Conservation (phyloP, 2,329 filamentous ascomycete species). For the Aspergillus neotritici region DNA sequence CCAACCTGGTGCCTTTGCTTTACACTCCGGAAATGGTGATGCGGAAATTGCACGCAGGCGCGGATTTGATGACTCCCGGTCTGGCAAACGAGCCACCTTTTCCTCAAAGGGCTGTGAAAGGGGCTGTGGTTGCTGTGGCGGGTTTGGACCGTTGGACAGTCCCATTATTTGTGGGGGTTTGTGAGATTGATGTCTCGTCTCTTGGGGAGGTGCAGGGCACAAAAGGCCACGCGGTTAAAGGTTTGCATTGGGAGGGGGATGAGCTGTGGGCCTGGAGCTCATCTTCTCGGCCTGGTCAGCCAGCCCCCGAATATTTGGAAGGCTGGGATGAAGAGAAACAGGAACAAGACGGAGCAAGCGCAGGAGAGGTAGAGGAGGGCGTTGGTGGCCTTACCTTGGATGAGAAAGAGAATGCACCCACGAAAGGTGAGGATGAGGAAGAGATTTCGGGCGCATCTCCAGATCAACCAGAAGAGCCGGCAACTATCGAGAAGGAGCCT, state of each 20-base stretch:
- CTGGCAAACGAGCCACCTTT: constrained; percentile 61
- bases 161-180: constrained; percentile 59
- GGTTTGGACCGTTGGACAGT: constrained; percentile 55
- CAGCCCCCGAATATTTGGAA: constrained; percentile 49
- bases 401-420: constrained; percentile 19
- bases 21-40: constrained; percentile 56
- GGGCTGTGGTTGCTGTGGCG: constrained; percentile 58
- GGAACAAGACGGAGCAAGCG: constrained; percentile 24
- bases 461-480: constrained; percentile 30
- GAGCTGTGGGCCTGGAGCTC: constrained; percentile 63
- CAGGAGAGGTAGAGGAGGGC: constrained; percentile 40
- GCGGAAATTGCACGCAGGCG: constrained; percentile 58
- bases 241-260: constrained; percentile 63
- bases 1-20: constrained; percentile 57
- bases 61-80: constrained; percentile 65
- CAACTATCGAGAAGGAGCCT: constrained; percentile 44
- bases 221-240: constrained; percentile 60
- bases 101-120: constrained; percentile 53
- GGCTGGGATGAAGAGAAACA: constrained; percentile 44
- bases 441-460: constrained; percentile 15
- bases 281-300: constrained; percentile 47
- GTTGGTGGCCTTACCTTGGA: constrained; percentile 37
- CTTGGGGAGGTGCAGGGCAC: constrained; percentile 52
- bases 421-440: constrained; percentile 9
- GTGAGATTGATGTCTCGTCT: constrained; percentile 56